phyloP scores from a whole-genome alignment of 352 stramenopile genomes.

The Plasmopara muralis region DNA sequence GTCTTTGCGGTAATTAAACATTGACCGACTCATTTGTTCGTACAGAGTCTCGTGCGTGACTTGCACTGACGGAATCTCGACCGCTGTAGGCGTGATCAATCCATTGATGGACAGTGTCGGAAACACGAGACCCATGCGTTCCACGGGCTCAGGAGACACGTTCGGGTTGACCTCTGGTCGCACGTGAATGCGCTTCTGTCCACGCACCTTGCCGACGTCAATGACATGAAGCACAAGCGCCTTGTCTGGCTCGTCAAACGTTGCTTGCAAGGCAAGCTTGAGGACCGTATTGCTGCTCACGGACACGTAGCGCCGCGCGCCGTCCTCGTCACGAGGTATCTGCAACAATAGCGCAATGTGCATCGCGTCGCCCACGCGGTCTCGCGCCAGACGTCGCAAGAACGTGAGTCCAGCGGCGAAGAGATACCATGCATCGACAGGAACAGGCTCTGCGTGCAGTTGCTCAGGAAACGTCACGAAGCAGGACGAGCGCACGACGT shows the following conservation, averaged over 20 bases:
- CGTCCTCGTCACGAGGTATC: conserved; percentile 15
- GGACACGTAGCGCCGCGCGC: conserved; percentile 49
- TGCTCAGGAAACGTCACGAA: conserved; percentile 78
- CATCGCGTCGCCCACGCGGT: conserved; percentile 58
- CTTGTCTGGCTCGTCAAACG: conserved; percentile 48
- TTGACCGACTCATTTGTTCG: conserved; percentile 52
- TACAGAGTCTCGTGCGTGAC: conserved; percentile 26
- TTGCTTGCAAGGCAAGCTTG: conserved; percentile 51
- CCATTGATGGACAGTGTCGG: conserved; percentile 55
- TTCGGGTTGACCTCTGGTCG: conserved; percentile 72
- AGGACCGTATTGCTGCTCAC: conserved; percentile 52
- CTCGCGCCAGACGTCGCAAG: conserved; percentile 55
- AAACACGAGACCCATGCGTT: conserved; percentile 62
- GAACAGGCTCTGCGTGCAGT: conserved; percentile 57
- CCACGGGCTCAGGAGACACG: conserved; percentile 71
- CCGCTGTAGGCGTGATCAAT: conserved; percentile 29
- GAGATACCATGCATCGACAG: conserved; percentile 80
- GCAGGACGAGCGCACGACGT: conserved; percentile 78
- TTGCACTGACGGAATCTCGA: conserved; percentile 26
- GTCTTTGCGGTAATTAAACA: conserved; percentile 43
- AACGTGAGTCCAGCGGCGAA: conserved; percentile 66
- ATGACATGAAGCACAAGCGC: conserved; percentile 75
- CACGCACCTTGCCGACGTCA: conserved; percentile 45
- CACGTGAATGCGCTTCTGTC: conserved; percentile 59
- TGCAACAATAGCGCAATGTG: conserved; percentile 61